Base-by-base conservation (phyloP, 805 yeast species). In the Torulaspora maleeae region DNA sequence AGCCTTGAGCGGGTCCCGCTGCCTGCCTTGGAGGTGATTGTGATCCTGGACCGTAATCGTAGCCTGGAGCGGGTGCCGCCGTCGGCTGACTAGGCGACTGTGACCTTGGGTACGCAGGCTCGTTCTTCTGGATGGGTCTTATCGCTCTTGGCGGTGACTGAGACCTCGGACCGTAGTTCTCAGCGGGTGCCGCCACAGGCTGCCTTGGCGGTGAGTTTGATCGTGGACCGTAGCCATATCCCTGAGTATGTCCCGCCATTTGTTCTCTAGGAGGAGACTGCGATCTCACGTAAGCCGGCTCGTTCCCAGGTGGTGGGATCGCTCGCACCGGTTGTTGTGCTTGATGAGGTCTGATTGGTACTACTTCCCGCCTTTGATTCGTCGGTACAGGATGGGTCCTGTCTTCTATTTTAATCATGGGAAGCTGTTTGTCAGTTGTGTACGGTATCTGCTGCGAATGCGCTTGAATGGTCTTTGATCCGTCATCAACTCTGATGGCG, bases 401-500 rank as follows among this genome's bases (percentile, higher is more conserved):
- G n/a, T 32, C 35, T 3, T 39, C 25, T 16, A 32, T 25, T 25
- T 37, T 13, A 25, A 39, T 39, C 32, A 32, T 37, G 1, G 43
- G 43, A 3, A 32, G 43, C 10, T 34, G 43, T 22, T 29, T 37
- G 10, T 37, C 27, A 16, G 24, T 6, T n/a, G 22, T 27, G 4
- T 22, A 22, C 40, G 40, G 32, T 8, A 16, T 20, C 24, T 22
- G 16, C 15, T 22, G 25, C 8, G 25, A 8, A 22, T 22, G 10
- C 25, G 25, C 8, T 6, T 22, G 25, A 22, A 8, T 29, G 33
- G 8, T 8, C 8, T 11, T 29, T 6, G 43, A 15, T 7, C 29
- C 24, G 15, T 32, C 35, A 7, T 39, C 25, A 22, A 39, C 19
- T 25, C 43, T 13, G 15, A 39, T 39, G 32, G 32, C 43, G 3